Percentiles rank a stretch among this genome's conserved stretches.
These are phyloP conservation scores for Fusarium sp. DNA, from an alignment of 2,329 filamentous ascomycete genomes.

Conservation along the genomic window DNA sequence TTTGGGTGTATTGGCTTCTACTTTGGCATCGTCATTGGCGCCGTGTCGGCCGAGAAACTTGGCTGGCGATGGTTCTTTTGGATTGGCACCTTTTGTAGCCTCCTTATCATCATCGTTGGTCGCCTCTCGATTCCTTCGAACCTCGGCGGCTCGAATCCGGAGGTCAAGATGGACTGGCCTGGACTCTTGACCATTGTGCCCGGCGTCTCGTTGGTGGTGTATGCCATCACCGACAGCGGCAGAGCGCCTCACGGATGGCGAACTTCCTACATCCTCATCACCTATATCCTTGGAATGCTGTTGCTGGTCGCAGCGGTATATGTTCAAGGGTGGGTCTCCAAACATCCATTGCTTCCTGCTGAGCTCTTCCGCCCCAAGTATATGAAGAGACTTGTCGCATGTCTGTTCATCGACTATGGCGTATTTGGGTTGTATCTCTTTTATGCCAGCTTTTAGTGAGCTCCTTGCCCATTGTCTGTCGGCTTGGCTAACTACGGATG, in stretches of 20 bases:
- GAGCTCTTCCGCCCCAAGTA: constrained; percentile 77
- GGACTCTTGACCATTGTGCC: constrained; percentile 71
- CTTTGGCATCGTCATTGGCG: constrained; percentile 75
- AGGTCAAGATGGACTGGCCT: constrained; percentile 73
- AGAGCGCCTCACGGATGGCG: constrained; percentile 76
- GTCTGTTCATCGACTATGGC: constrained; percentile 75
- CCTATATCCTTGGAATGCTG: constrained; percentile 71
- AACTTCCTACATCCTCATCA: constrained; percentile 77
- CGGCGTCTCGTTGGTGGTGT: constrained; percentile 77
- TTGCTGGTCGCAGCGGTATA: constrained; percentile 72
- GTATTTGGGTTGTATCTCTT: constrained; percentile 76
- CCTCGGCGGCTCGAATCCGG: constrained; percentile 43
- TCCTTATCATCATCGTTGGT: constrained; percentile 61
- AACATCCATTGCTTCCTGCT: constrained; percentile 75
- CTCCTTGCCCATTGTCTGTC: not conserved
- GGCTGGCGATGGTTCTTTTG: constrained; percentile 79
- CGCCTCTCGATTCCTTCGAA: constrained; percentile 53
- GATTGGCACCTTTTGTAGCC: constrained; percentile 63
- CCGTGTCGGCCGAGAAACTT: constrained; percentile 69
- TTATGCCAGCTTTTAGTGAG: constrained; percentile 76
- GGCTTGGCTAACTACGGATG: not conserved
- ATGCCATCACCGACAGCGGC: constrained; percentile 78
- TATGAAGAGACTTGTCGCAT: constrained; percentile 71
- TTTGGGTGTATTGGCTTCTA: constrained; percentile 71
- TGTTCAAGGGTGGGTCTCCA: constrained; percentile 77